Evolutionary conservation across 345 rosid genomes (phyloP).

Genomic region (Ricinus communis): DNA sequence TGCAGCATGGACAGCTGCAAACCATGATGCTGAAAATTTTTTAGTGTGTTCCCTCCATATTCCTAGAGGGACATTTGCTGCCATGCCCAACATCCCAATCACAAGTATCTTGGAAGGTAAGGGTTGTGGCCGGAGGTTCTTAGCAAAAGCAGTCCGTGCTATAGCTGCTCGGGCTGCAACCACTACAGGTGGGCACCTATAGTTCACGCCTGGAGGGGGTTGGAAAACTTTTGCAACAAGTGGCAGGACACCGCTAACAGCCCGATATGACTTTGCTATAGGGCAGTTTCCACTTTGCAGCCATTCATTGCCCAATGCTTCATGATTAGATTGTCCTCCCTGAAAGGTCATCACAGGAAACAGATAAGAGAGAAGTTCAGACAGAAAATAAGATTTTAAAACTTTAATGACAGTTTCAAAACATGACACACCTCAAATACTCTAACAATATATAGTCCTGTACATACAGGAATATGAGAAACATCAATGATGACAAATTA

Average conservation of each 20-base stretch:
- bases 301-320: constrained; percentile 84
- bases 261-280: constrained; percentile 84
- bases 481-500: too few relatives aligned
- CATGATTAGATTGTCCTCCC: constrained; percentile 63
- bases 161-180: constrained; percentile 91
- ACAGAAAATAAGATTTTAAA: background rate
- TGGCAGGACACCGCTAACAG: constrained; percentile 75
- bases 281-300: constrained; percentile 87
- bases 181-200: constrained; percentile 72
- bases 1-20: constrained; percentile 88
- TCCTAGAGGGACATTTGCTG: constrained; percentile 85
- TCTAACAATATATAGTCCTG: too few relatives aligned
- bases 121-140: constrained; percentile 93
- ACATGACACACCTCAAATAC: background rate
- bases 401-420: background rate
- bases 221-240: constrained; percentile 77
- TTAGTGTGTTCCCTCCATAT: constrained; percentile 94
- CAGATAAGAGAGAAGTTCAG: constrained; percentile 5
- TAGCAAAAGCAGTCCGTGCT: constrained; percentile 79
- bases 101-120: constrained; percentile 74
- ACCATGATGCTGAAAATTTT: constrained; percentile 84
- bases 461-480: too few relatives aligned
- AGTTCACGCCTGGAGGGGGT: constrained; percentile 75
- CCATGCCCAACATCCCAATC: constrained; percentile 94
- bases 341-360: constrained; percentile 35